Evolutionary conservation across 768 basidiomycete species (phyloP).

Genomic region (Ramaria sp.): DNA sequence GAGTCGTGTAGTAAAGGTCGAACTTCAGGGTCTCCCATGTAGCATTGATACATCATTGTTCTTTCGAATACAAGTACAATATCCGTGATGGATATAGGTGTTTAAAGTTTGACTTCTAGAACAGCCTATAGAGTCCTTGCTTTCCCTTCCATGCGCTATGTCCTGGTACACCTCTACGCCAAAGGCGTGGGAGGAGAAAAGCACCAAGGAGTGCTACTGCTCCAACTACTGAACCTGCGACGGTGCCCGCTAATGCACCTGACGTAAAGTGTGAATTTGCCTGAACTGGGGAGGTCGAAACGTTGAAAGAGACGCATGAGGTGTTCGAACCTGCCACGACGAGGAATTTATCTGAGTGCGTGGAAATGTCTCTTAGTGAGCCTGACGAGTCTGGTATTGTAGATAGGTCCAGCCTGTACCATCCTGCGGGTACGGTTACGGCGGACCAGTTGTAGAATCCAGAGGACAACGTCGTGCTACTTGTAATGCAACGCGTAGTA

Average conservation of each 20-base stretch:
- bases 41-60: conserved; percentile 1
- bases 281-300: conserved; percentile 5
- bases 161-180: conserved; percentile 12
- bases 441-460: conserved; percentile 19
- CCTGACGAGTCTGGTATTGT: conserved; percentile 8
- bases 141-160: conserved; percentile 11
- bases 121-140: conserved; percentile 14
- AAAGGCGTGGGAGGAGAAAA: conserved; percentile 17
- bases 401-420: conserved; percentile 20
- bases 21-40: background rate
- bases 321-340: conserved; percentile 18
- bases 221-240: conserved; percentile 18
- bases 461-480: conserved; percentile 17
- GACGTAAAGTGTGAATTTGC: conserved; percentile 10
- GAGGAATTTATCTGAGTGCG: conserved; percentile 20
- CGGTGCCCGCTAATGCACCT: conserved; percentile 16
- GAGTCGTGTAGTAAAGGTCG: conserved; percentile 4
- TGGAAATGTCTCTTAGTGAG: conserved; percentile 9
- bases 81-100: background rate
- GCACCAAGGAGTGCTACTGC: conserved; percentile 16
- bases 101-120: conserved; percentile 5
- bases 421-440: conserved; percentile 24
- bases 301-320: conserved; percentile 5
- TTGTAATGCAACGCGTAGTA: conserved; percentile 19
- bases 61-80: background rate